A percentile compares a stretch with the other conserved stretches of the same genome.
Evolutionary conservation across 1,284 basidiomycete genomes (phyloP).

Genomic region (Lentinula novae-zelandiae): DNA sequence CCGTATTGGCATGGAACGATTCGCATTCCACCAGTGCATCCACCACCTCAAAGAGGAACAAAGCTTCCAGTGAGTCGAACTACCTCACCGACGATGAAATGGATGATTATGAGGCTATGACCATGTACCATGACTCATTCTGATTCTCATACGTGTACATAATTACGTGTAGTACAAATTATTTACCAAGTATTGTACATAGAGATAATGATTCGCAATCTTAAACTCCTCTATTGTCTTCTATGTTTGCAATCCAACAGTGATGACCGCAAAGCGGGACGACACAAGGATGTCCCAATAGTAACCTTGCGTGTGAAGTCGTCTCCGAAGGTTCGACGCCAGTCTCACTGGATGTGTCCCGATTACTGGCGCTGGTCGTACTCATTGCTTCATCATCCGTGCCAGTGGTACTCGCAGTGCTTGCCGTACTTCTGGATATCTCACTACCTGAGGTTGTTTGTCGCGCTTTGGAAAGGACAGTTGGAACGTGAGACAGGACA

Average conservation of each 20-base stretch:
- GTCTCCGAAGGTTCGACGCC: not conserved
- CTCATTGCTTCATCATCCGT: constrained; percentile 6
- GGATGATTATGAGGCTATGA: constrained; percentile 24
- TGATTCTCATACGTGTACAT: not conserved
- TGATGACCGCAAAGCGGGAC: constrained; percentile 59
- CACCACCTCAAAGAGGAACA: not conserved
- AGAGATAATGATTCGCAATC: too few relatives aligned
- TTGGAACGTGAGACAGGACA: constrained; percentile 19
- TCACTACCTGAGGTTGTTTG: not conserved
- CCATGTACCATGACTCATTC: constrained; percentile 19
- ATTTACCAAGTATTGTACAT: too few relatives aligned
- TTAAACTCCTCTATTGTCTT: not conserved
- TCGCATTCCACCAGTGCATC: not conserved
- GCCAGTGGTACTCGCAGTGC: not conserved
- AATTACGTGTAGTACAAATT: too few relatives aligned
- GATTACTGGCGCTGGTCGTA: not conserved
- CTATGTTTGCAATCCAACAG: constrained; percentile 46
- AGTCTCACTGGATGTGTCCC: constrained; percentile 7
- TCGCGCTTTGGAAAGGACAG: constrained; percentile 17
- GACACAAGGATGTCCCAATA: constrained; percentile 52
- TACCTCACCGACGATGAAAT: constrained; percentile 18
- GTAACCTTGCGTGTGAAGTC: not conserved
- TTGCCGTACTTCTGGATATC: constrained; percentile 5
- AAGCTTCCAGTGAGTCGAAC: not conserved
- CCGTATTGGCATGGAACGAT: constrained; percentile 36